Conservation (phyloP, 345 rosid species). For the Gossypium ekmanianum region DNA sequence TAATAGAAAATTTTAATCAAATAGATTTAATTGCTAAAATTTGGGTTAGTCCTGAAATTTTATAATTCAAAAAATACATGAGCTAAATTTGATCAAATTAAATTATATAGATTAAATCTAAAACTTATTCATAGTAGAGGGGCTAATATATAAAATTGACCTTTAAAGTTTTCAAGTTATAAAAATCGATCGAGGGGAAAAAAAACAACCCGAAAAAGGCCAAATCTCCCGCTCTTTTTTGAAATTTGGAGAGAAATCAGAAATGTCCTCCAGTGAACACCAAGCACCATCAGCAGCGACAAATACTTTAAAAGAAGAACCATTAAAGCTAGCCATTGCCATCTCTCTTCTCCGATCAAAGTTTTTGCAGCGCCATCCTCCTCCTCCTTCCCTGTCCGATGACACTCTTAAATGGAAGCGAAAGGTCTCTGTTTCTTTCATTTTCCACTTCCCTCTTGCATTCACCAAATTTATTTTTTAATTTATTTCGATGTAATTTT, state of each 20-base stretch:
- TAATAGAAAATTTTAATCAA: too few species aligned
- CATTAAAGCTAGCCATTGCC: conserved; percentile 64
- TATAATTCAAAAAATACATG: too few species aligned
- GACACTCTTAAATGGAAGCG: conserved; percentile 80
- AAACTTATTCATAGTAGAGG: too few species aligned
- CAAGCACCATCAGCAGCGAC: conserved; percentile 5
- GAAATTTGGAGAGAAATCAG: not conserved
- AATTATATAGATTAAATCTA: too few species aligned
- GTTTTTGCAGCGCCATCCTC: conserved; percentile 36
- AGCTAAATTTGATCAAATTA: too few species aligned
- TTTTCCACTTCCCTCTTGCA: not conserved
- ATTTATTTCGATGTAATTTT: conserved; percentile 6
- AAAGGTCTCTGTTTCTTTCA: conserved; percentile 47
- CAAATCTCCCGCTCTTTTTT: conserved; percentile 18
- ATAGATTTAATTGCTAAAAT: too few species aligned
- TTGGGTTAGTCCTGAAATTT: too few species aligned
- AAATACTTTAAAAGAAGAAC: conserved; percentile 34
- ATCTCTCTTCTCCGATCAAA: conserved; percentile 78
- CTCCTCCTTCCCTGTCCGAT: conserved; percentile 36
- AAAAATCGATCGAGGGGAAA: not conserved
- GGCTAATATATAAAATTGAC: too few species aligned
- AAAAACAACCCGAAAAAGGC: not conserved
- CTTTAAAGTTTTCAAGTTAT: not conserved
- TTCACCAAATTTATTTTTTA: not conserved
- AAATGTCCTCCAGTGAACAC: conserved; percentile 28